These are phyloP conservation scores for Nicotiana knightiana DNA, from an alignment of 257 asterid species.

Conservation along the genomic window DNA sequence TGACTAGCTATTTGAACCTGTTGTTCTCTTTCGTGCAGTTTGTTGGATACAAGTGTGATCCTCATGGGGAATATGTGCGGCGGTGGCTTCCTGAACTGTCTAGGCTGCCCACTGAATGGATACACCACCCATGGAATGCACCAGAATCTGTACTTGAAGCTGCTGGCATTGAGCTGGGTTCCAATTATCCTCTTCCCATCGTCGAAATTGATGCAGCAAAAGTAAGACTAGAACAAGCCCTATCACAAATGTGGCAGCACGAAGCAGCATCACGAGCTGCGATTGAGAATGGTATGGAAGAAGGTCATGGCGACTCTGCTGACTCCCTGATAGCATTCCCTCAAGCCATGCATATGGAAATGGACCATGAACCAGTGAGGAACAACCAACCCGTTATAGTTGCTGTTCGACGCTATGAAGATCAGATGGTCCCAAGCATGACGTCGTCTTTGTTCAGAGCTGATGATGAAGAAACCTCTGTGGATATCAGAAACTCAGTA, in stretches of 20 bases:
- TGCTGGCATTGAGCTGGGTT: conserved; percentile 89
- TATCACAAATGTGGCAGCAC: conserved; percentile 77
- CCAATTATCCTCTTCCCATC: conserved; percentile 81
- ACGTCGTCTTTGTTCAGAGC: conserved; percentile 56
- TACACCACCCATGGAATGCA: conserved; percentile 91
- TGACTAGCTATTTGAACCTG: background rate
- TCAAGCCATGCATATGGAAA: conserved; percentile 61
- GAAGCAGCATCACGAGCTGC: conserved; percentile 62
- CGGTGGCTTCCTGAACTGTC: conserved; percentile 97
- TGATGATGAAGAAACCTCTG: conserved; percentile 61
- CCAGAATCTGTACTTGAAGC: conserved; percentile 90
- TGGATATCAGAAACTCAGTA: conserved; percentile 34
- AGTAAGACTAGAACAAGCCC: conserved; percentile 61
- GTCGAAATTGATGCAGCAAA: conserved; percentile 70
- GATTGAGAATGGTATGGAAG: conserved; percentile 68
- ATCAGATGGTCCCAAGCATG: conserved; percentile 96
- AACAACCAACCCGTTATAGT: conserved; percentile 36
- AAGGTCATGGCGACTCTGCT: conserved; percentile 89
- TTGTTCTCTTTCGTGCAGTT: conserved; percentile 33
- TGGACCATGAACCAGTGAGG: conserved; percentile 47
- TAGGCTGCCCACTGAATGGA: conserved; percentile 88
- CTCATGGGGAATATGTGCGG: conserved; percentile 89
- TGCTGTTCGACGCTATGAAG: conserved; percentile 43
- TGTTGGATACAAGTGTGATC: conserved; percentile 85
- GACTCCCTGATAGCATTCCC: conserved; percentile 75